Evolutionary conservation across 1,284 basidiomycete genomes (phyloP).

Genomic region (Chalciporus sp.): DNA sequence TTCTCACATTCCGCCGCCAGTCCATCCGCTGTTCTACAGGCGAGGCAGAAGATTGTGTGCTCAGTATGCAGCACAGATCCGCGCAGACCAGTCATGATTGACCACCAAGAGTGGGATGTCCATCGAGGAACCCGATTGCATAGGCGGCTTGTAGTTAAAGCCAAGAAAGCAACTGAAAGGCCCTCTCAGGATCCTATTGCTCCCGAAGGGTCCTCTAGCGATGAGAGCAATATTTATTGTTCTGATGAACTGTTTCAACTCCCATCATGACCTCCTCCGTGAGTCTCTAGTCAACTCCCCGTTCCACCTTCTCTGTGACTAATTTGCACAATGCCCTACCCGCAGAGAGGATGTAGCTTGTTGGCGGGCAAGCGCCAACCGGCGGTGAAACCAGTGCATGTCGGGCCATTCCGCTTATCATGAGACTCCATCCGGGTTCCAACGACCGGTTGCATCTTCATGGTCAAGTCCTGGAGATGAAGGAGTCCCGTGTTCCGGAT

Average conservation of each 20-base stretch:
- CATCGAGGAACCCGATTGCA: constrained; percentile 69
- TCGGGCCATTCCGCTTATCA: background rate
- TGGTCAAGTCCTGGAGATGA: background rate
- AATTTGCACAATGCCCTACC: background rate
- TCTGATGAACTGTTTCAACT: constrained; percentile 2
- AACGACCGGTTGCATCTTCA: background rate
- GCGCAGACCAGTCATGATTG: constrained; percentile 73
- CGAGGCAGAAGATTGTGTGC: constrained; percentile 66
- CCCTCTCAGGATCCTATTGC: background rate
- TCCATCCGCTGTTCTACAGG: constrained; percentile 57
- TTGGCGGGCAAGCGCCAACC: background rate
- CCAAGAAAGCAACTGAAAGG: constrained; percentile 11
- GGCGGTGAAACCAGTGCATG: background rate
- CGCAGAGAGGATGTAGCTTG: background rate
- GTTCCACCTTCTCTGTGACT: background rate
- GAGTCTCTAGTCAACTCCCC: constrained; percentile 6
- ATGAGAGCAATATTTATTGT: background rate
- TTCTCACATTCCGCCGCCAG: constrained; percentile 13
- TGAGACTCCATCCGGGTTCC: background rate
- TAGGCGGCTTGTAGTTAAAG: constrained; percentile 34
- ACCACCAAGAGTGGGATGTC: constrained; percentile 64
- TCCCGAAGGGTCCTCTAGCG: constrained; percentile 4
- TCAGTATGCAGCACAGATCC: constrained; percentile 67
- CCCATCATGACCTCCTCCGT: constrained; percentile 16
- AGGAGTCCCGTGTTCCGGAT: background rate